phyloP scores from a whole-genome alignment of 768 basidiomycete genomes.

The Cystobasidium onofrii region DNA sequence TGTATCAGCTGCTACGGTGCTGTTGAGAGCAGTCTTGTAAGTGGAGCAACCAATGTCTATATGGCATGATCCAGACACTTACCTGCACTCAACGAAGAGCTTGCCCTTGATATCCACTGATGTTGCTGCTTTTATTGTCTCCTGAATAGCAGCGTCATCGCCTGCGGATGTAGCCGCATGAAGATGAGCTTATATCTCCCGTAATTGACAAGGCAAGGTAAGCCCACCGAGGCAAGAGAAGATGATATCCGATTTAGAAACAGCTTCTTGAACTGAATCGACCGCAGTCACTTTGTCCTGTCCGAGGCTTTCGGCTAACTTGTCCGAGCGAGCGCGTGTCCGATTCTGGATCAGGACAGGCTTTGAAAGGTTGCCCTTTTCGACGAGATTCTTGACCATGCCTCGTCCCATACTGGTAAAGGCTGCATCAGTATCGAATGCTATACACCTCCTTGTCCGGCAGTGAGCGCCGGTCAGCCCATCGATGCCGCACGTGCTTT shows the following conservation, averaged over 20 bases:
- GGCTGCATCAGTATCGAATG: not conserved
- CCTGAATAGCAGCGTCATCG: constrained; percentile 29
- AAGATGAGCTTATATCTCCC: not conserved
- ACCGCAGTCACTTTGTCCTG: constrained; percentile 8
- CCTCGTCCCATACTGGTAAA: constrained; percentile 19
- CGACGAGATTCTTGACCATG: constrained; percentile 31
- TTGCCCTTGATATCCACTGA: constrained; percentile 23
- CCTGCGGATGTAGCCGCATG: not conserved
- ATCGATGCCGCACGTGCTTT: not conserved
- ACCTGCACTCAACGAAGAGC: constrained; percentile 31
- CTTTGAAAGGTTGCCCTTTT: constrained; percentile 27
- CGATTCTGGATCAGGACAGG: constrained; percentile 24
- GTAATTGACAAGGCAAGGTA: not conserved
- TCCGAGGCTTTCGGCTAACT: constrained; percentile 5
- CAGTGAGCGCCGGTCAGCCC: too few relatives aligned
- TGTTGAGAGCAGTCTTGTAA: not conserved
- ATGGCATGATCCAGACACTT: not conserved
- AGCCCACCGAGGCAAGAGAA: constrained; percentile 32
- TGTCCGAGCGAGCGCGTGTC: constrained; percentile 14
- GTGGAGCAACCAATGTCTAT: not conserved
- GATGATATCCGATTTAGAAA: constrained; percentile 17
- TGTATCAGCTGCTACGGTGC: constrained; percentile 21
- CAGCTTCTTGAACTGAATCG: constrained; percentile 12
- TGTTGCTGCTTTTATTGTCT: constrained; percentile 8
- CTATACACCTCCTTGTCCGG: too few relatives aligned